A percentile compares a stretch with the other conserved stretches of the same genome.
Conservation (phyloP, 202 grass and related monocot genomes). For the Miscanthus sacchariflorus region DNA sequence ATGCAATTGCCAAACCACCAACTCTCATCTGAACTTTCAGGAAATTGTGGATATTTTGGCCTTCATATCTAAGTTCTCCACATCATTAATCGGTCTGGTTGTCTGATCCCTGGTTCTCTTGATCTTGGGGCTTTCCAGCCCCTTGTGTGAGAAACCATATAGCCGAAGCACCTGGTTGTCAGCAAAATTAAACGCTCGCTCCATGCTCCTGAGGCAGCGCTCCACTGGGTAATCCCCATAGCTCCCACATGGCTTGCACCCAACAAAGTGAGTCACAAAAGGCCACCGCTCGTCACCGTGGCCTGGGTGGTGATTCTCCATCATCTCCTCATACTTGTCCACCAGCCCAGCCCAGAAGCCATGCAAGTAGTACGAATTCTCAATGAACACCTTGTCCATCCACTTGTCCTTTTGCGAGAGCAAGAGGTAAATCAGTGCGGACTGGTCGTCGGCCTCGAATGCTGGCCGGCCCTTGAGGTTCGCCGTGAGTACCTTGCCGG, state of each 20-base stretch:
- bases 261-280: slow-evolving; percentile 93
- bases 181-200: slow-evolving; percentile 93
- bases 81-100: slow-evolving; percentile 68
- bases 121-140: slow-evolving; percentile 77
- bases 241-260: slow-evolving; percentile 95
- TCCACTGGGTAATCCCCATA: slow-evolving; percentile 92
- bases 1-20: slow-evolving; percentile 35
- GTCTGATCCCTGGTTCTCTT: slow-evolving; percentile 76
- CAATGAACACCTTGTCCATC: slow-evolving; percentile 80
- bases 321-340: slow-evolving; percentile 96
- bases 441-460: slow-evolving; percentile 95
- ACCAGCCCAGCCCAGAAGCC: slow-evolving; percentile 93
- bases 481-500: slow-evolving; percentile 76
- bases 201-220: slow-evolving; percentile 91
- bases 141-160: slow-evolving; percentile 86
- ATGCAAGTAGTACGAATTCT: slow-evolving; percentile 93
- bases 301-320: slow-evolving; percentile 89
- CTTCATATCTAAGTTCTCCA: slow-evolving; percentile 74
- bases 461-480: slow-evolving; percentile 83
- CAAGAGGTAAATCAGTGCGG: slow-evolving; percentile 85
- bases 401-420: slow-evolving; percentile 82
- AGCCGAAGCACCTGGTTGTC: slow-evolving; percentile 90
- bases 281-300: slow-evolving; percentile 95
- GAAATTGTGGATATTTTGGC: slow-evolving; percentile 58
- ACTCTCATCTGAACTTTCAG: slow-evolving; percentile 31